phyloP scores from a whole-genome alignment of 73 alveolate species.

The Paramecium bursaria region DNA sequence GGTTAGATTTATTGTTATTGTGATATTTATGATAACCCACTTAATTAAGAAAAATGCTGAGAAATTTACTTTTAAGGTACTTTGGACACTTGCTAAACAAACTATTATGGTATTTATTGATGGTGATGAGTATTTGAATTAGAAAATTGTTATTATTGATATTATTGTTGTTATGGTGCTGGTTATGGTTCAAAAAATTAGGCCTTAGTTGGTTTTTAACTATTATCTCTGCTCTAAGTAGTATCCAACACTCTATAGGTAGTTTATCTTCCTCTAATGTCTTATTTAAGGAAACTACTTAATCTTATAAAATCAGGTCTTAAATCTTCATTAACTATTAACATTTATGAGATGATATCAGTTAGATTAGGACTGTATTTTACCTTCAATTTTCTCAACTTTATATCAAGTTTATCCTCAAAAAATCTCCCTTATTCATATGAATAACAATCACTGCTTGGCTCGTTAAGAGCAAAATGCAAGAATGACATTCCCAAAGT shows the following conservation, averaged over 20 bases:
- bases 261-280: neutral
- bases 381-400: neutral
- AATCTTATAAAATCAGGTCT: slow-evolving; percentile 37
- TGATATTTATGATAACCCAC: neutral
- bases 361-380: slow-evolving; percentile 3
- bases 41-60: too few relatives aligned
- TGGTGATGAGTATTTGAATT: too few relatives aligned
- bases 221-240: too few relatives aligned
- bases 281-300: neutral
- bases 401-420: slow-evolving; percentile 26
- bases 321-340: slow-evolving; percentile 22
- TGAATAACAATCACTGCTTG: slow-evolving; percentile 59
- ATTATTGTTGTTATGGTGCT: too few relatives aligned
- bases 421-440: slow-evolving; percentile 29
- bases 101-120: too few relatives aligned
- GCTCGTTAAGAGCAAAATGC: slow-evolving; percentile 53
- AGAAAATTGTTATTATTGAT: too few relatives aligned
- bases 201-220: too few relatives aligned
- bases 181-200: too few relatives aligned
- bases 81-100: too few relatives aligned
- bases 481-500: slow-evolving; percentile 63
- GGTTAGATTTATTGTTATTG: too few relatives aligned
- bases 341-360: neutral
- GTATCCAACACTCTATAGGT: too few relatives aligned
- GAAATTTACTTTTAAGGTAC: too few relatives aligned